Base-by-base conservation (phyloP, 176 grass and related monocot species). In the Secale cereale region DNA sequence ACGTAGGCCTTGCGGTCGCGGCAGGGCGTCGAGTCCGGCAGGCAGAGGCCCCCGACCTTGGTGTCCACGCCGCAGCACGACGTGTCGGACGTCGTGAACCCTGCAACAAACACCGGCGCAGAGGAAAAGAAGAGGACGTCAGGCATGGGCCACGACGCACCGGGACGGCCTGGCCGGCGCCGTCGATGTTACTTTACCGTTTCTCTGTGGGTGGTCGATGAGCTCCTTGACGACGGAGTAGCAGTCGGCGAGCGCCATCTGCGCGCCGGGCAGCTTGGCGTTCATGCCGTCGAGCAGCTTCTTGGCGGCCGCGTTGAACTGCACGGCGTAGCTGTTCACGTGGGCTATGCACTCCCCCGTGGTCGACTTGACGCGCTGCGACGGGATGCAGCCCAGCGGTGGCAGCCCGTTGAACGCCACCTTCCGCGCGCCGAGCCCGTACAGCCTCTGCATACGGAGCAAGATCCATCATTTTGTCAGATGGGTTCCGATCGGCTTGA, bases 51-150 rank as follows among this genome's bases (percentile, higher is more conserved):
- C 0, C 91, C 93, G 6, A 95, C 74, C 20, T 87, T 90, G 6
- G 91, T 88, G 83, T 95, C 93, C 83, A 98, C 93, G 59, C 92
- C 89, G 91, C 97, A 98, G 84, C 96, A 98, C 61, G 93, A 98
- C 36, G 93, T 98, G 81, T 87, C 80, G 3, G 93, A 91, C 72
- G 70, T 81, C 81, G 82, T 95, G 79, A 98, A 98, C 80, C 97
- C 93, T 95, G 77, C 74, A 30, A 0, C 59, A 20, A 13, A 39
- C 19, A 23, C 14, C 26, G 5, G 10, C 37, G n/a, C 12, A 46
- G 2, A 40, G 2, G n/a, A 1, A 8, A 26, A 4, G 13, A 35
- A 36, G 1, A 6, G 45, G 45, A 27, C 2, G 48, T 57, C 10
- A 28, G 26, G 19, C 33, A 30, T 28, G 82, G 8, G 41, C 17